Evolutionary conservation across 2,329 filamentous ascomycete species (phyloP).

Genomic region (Alternaria incomplexa): DNA sequence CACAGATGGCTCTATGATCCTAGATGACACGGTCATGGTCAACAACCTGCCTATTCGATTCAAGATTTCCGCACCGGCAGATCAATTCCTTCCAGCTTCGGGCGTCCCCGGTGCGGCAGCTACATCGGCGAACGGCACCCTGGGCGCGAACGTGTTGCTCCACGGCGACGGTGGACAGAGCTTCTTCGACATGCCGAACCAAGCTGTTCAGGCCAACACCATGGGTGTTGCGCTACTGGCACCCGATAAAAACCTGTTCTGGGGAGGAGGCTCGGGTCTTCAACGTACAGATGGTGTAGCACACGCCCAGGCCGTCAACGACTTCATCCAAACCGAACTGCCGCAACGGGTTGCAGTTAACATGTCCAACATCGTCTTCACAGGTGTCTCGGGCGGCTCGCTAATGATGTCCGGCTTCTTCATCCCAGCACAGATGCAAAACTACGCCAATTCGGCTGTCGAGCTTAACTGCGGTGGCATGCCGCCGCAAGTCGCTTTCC

Average conservation of each 20-base stretch:
- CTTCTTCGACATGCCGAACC: slow-evolving; percentile 65
- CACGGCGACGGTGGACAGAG: slow-evolving; percentile 67
- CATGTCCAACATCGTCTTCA: slow-evolving; percentile 61
- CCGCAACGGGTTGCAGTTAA: slow-evolving; percentile 63
- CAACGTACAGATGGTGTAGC: slow-evolving; percentile 62
- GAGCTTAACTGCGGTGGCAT: slow-evolving; percentile 64
- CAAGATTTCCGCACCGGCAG: slow-evolving; percentile 62
- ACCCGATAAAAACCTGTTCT: slow-evolving; percentile 62
- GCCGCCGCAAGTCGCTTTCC: slow-evolving; percentile 60
- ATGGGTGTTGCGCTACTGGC: slow-evolving; percentile 63
- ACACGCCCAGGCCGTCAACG: slow-evolving; percentile 63
- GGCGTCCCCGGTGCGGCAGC: slow-evolving; percentile 57
- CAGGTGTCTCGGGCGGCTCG: slow-evolving; percentile 62
- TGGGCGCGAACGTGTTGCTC: slow-evolving; percentile 62
- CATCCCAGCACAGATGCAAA: slow-evolving; percentile 62
- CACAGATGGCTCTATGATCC: slow-evolving; percentile 61
- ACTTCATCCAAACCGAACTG: slow-evolving; percentile 58
- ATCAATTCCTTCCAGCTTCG: slow-evolving; percentile 59
- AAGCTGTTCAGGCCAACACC: slow-evolving; percentile 58
- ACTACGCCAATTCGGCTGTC: slow-evolving; percentile 59
- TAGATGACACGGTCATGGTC: slow-evolving; percentile 62
- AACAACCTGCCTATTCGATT: slow-evolving; percentile 63
- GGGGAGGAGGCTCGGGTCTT: slow-evolving; percentile 62
- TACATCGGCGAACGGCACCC: slow-evolving; percentile 40
- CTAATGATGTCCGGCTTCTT: slow-evolving; percentile 64